Percentiles rank a stretch among this genome's conserved stretches.
Evolutionary conservation across 208 protist genomes (phyloP).

Genomic region (Crithidia mellificae): DNA sequence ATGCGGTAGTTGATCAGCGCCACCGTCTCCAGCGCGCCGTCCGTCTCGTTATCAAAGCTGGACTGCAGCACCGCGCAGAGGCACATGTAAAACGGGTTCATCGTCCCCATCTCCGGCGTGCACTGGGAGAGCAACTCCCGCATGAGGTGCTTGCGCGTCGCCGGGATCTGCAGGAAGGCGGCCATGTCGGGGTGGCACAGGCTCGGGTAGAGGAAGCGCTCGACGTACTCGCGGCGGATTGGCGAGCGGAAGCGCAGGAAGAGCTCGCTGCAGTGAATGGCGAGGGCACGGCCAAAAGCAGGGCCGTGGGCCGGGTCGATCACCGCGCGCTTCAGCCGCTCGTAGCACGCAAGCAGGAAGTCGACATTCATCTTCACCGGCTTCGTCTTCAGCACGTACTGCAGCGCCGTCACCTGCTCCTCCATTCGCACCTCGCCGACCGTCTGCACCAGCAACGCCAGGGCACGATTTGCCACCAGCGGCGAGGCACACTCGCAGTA

Average conservation of each 20-base stretch:
- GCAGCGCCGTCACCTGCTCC: conserved; percentile 79
- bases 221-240: conserved; percentile 88
- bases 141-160: conserved; percentile 75
- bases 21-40: conserved; percentile 81
- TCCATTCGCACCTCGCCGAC: conserved; percentile 65
- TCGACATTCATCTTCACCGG: conserved; percentile 83
- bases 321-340: conserved; percentile 81
- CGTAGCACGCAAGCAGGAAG: conserved; percentile 89
- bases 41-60: conserved; percentile 80
- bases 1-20: conserved; percentile 84
- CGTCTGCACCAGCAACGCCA: conserved; percentile 80
- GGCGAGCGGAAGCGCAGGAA: conserved; percentile 90
- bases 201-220: conserved; percentile 88
- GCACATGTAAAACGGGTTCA: conserved; percentile 88
- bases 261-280: conserved; percentile 87
- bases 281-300: conserved; percentile 69
- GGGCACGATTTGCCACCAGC: conserved; percentile 79
- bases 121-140: conserved; percentile 75
- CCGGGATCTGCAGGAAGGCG: conserved; percentile 64
- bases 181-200: conserved; percentile 81
- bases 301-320: conserved; percentile 68
- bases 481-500: conserved; percentile 73
- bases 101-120: conserved; percentile 66
- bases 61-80: conserved; percentile 83
- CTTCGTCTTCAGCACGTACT: conserved; percentile 79